These are phyloP conservation scores for Crithidia brevicula DNA, from an alignment of 208 protist species.

Conservation along the genomic window DNA sequence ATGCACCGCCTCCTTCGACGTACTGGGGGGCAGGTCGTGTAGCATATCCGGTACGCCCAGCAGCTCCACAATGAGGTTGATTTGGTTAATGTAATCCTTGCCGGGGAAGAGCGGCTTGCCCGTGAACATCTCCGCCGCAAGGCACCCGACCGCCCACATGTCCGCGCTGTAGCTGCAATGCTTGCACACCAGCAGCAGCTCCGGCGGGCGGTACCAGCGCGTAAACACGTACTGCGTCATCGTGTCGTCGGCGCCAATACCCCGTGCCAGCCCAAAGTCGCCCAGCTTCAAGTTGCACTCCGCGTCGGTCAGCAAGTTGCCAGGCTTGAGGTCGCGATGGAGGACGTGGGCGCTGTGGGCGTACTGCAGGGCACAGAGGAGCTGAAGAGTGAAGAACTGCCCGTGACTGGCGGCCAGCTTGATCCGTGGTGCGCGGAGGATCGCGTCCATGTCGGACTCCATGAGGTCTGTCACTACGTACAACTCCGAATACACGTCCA, in stretches of 20 bases:
- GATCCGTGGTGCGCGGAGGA: conserved; percentile 62
- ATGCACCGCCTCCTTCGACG: conserved; percentile 63
- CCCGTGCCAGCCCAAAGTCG: conserved; percentile 93
- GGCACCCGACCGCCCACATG: conserved; percentile 97
- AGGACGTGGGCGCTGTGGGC: conserved; percentile 96
- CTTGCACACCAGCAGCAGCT: conserved; percentile 95
- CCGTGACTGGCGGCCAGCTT: conserved; percentile 75
- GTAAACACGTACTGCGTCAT: conserved; percentile 98
- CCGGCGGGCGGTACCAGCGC: conserved; percentile 98
- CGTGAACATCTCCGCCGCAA: conserved; percentile 95
- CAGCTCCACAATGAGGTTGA: conserved; percentile 80
- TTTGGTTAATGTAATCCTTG: conserved; percentile 88
- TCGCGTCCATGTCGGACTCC: conserved; percentile 90
- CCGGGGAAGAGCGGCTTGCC: conserved; percentile 83
- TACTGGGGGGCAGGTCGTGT: conserved; percentile 77
- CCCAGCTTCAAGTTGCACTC: conserved; percentile 94
- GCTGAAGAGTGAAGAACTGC: conserved; percentile 97
- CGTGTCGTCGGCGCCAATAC: conserved; percentile 55
- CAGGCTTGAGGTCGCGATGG: conserved; percentile 96
- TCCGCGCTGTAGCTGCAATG: conserved; percentile 93
- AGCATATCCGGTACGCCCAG: conserved; percentile 70
- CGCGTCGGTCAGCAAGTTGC: conserved; percentile 93
- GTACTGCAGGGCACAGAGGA: conserved; percentile 95
- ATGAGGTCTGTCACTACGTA: conserved; percentile 94
- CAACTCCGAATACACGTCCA: conserved; percentile 65